A percentile compares a stretch with the other conserved stretches of the same genome.
These are phyloP conservation scores for Bruguiera parviflora DNA, from an alignment of 345 rosid genomes.

Conservation along the genomic window DNA sequence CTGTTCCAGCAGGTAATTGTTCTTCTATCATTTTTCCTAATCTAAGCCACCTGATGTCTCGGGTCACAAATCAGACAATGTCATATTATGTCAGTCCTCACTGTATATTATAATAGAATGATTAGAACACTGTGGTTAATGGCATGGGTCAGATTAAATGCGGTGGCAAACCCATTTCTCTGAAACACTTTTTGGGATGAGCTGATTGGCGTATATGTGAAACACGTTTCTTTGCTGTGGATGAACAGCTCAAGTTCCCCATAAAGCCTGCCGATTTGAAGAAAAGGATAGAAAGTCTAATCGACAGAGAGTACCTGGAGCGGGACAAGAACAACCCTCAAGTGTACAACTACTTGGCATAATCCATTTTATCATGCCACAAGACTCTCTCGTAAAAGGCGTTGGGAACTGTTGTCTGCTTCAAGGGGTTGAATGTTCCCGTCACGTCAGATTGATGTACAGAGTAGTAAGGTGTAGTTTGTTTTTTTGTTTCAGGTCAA, in stretches of 20 bases:
- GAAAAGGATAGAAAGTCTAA: slow-evolving; percentile 95
- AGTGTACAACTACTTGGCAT: slow-evolving; percentile 92
- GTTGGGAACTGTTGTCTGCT: slow-evolving; percentile 12
- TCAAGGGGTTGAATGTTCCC: slow-evolving; percentile 13
- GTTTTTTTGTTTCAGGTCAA: slow-evolving; percentile 15
- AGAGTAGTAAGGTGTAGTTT: slow-evolving; percentile 22
- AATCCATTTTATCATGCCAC: slow-evolving; percentile 2
- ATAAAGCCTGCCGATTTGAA: slow-evolving; percentile 94
- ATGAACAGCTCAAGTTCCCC: slow-evolving; percentile 86
- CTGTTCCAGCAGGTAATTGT: slow-evolving; percentile 91
- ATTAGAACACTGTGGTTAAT: background rate
- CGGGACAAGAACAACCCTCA: slow-evolving; percentile 98
- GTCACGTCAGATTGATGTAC: slow-evolving; percentile 34
- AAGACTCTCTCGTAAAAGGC: slow-evolving; percentile 18
- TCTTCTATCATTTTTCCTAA: background rate
- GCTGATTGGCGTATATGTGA: background rate
- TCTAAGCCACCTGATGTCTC: background rate
- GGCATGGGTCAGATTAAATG: background rate
- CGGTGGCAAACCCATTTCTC: background rate
- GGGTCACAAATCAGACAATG: too few species aligned
- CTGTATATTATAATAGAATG: too few species aligned
- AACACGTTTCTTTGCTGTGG: slow-evolving; percentile 10
- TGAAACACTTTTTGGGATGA: background rate
- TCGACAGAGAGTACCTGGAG: slow-evolving; percentile 96
- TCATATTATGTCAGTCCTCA: too few species aligned